phyloP scores from a whole-genome alignment of 2,329 filamentous ascomycete genomes.

The Colletotrichum karsti region DNA sequence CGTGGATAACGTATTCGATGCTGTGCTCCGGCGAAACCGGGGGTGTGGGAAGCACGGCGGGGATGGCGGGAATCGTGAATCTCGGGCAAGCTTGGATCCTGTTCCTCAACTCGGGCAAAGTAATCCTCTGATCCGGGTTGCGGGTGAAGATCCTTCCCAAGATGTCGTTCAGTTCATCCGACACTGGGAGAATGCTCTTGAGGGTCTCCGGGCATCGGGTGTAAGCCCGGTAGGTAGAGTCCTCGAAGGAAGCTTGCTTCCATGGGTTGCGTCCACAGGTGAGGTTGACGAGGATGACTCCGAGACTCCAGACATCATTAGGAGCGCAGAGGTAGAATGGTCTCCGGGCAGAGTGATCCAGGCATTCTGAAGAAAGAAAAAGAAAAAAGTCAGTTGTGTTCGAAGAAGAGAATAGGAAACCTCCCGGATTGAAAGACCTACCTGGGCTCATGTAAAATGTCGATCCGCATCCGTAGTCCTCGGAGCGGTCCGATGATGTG shows the following conservation, averaged over 20 bases:
- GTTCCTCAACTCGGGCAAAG: constrained; percentile 79
- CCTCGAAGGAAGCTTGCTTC: constrained; percentile 94
- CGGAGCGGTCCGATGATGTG: constrained; percentile 82
- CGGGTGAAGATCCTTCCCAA: constrained; percentile 87
- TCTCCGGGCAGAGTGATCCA: constrained; percentile 78
- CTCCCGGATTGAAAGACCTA: constrained; percentile 55
- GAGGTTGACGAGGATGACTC: constrained; percentile 96
- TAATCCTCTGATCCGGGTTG: constrained; percentile 84
- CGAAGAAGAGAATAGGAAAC: constrained; percentile 33
- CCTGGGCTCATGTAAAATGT: constrained; percentile 99
- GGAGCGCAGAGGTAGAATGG: constrained; percentile 89
- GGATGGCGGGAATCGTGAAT: constrained; percentile 67
- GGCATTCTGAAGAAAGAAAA: constrained; percentile 75
- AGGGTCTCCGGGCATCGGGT: constrained; percentile 86
- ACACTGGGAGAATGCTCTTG: constrained; percentile 90
- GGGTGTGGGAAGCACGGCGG: constrained; percentile 46
- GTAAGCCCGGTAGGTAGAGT: constrained; percentile 94
- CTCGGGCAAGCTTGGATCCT: constrained; percentile 79
- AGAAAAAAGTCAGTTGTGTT: constrained; percentile 38
- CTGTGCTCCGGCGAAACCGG: constrained; percentile 51
- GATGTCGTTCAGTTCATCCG: constrained; percentile 88
- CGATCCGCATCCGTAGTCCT: constrained; percentile 96
- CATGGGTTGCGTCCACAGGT: constrained; percentile 98
- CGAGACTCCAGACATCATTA: constrained; percentile 98
- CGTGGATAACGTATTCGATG: constrained; percentile 56